phyloP scores from a whole-genome alignment of 2,329 filamentous ascomycete genomes.

The Trichoderma sp. region DNA sequence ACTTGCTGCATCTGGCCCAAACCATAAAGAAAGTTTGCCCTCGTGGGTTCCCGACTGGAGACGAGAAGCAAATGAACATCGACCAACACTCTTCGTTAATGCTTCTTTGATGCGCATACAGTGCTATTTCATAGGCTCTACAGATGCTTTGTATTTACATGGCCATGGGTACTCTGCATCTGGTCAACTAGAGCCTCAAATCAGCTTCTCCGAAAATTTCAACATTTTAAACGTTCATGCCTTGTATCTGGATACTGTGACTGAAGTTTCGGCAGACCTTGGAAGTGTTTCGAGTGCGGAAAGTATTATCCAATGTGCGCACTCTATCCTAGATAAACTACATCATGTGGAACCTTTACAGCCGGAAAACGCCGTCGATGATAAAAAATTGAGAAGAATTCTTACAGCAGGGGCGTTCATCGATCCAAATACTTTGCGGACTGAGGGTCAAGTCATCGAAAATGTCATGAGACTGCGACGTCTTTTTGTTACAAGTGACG shows the following conservation, averaged over 20 bases:
- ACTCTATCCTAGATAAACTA: neutral
- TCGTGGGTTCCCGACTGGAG: constrained; percentile 3
- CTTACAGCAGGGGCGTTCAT: neutral
- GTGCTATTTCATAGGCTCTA: neutral
- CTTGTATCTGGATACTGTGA: neutral
- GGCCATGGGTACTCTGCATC: neutral
- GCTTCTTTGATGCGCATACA: neutral
- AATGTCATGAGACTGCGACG: neutral
- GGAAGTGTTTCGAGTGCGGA: neutral
- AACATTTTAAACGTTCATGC: neutral
- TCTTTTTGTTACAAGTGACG: neutral
- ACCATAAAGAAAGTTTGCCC: neutral
- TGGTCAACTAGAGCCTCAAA: neutral
- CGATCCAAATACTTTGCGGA: neutral
- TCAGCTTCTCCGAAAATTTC: neutral
- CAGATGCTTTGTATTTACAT: neutral
- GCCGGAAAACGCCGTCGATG: neutral
- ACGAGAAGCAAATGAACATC: neutral
- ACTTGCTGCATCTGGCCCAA: neutral
- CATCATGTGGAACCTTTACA: neutral
- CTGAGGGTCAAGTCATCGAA: neutral
- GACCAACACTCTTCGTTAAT: neutral
- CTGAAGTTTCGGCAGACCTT: neutral
- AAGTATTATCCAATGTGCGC: neutral
- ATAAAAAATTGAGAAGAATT: neutral